Evolutionary conservation across 78 protist genomes (phyloP).

Genomic region (Salpingoeca rosetta): DNA sequence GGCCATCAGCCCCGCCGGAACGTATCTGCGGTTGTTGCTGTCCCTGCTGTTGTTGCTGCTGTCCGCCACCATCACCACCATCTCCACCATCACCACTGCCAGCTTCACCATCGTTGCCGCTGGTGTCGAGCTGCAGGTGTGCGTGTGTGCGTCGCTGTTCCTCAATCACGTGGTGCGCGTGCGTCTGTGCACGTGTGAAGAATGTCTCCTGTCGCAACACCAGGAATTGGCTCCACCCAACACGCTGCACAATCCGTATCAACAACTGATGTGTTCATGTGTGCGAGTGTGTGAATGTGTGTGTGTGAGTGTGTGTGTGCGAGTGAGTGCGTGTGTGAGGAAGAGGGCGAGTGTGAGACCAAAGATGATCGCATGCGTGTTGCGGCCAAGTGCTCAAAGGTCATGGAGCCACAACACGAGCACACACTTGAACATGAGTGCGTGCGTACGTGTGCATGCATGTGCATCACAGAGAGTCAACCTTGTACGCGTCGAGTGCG

Average conservation of each 20-base stretch:
- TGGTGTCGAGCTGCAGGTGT: too few species aligned
- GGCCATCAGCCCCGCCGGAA: too few species aligned
- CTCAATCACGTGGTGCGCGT: neutral
- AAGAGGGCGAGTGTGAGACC: neutral
- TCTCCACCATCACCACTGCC: neutral
- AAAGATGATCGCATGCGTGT: neutral
- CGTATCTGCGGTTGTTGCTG: too few species aligned
- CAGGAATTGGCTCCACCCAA: neutral
- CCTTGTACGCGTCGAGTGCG: neutral
- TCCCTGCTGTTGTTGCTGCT: too few species aligned
- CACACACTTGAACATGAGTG: neutral
- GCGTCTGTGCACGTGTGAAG: neutral
- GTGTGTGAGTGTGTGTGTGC: constrained; percentile 2
- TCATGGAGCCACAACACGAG: too few species aligned
- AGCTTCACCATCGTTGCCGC: neutral
- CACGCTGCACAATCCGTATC: neutral
- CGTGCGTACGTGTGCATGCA: neutral
- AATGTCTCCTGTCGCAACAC: neutral
- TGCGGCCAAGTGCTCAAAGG: neutral
- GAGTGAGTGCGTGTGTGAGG: too few species aligned
- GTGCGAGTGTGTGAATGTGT: constrained; percentile 2
- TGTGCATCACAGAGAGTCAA: neutral
- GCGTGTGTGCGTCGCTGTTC: neutral
- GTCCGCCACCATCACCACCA: too few species aligned
- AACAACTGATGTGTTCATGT: neutral